phyloP scores from a whole-genome alignment of 2,329 filamentous ascomycete genomes.

The Harringtonia lauricola region DNA sequence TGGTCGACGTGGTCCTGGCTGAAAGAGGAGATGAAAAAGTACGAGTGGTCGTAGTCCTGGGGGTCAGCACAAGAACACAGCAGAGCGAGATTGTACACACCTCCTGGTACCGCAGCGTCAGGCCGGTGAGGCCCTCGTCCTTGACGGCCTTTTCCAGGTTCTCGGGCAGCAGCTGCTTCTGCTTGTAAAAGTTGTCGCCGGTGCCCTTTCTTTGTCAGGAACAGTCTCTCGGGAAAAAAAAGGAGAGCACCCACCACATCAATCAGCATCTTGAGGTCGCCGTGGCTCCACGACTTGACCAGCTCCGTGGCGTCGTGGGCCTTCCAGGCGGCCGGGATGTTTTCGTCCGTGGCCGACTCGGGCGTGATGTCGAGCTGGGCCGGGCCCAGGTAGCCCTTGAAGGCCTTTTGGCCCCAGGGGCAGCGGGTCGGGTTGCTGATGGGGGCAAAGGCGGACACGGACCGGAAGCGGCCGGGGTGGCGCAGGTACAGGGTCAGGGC shows the following conservation, averaged over 20 bases:
- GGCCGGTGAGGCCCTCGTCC: slow-evolving; percentile 59
- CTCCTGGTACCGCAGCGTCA: slow-evolving; percentile 74
- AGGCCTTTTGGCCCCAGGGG: slow-evolving; percentile 94
- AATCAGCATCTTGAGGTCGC: slow-evolving; percentile 65
- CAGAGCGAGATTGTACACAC: slow-evolving; percentile 25
- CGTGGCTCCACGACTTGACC: slow-evolving; percentile 56
- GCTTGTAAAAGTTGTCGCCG: slow-evolving; percentile 93
- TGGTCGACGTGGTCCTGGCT: slow-evolving; percentile 83
- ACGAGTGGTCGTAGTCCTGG: slow-evolving; percentile 92
- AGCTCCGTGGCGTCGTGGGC: slow-evolving; percentile 89
- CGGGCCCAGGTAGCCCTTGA: slow-evolving; percentile 77
- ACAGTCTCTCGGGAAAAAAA: no score
- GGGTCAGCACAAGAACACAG: not conserved
- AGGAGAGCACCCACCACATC: slow-evolving; percentile 52
- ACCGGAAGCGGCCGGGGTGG: slow-evolving; percentile 82
- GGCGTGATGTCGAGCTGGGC: slow-evolving; percentile 24
- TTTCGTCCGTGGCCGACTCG: slow-evolving; percentile 5
- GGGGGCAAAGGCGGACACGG: slow-evolving; percentile 81
- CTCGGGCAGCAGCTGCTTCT: slow-evolving; percentile 84
- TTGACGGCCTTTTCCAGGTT: slow-evolving; percentile 76
- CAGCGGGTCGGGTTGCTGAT: slow-evolving; percentile 78
- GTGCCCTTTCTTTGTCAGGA: no score
- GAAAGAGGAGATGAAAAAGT: slow-evolving; percentile 92
- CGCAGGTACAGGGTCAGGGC: slow-evolving; percentile 86
- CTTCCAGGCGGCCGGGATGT: slow-evolving; percentile 59